These are phyloP conservation scores for Gremmenia infestans DNA, from an alignment of 2,329 filamentous ascomycete species.

Conservation along the genomic window DNA sequence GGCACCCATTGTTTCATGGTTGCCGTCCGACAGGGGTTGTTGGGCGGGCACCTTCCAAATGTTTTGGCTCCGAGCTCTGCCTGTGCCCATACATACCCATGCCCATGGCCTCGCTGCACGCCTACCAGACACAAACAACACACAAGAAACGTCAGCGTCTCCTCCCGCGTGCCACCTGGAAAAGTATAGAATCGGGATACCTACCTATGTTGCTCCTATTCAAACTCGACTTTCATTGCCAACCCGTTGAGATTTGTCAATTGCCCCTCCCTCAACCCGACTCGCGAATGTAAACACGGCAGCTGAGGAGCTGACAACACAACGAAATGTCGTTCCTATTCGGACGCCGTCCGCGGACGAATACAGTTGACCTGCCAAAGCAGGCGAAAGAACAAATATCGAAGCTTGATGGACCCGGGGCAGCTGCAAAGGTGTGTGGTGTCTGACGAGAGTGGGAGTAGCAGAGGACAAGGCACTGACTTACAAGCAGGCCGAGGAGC, in stretches of 20 bases:
- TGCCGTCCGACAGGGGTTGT: neutral
- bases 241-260: neutral
- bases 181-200: neutral
- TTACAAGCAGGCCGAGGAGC: conserved; percentile 67
- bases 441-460: neutral
- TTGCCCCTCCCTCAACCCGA: neutral
- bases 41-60: neutral
- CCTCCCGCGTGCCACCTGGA: neutral
- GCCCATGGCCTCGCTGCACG: too few species aligned
- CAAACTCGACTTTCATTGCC: neutral
- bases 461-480: conserved; percentile 16
- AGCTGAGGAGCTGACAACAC: neutral
- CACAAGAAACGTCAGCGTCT: too few species aligned
- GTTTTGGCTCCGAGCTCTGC: neutral
- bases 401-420: conserved; percentile 54
- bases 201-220: neutral
- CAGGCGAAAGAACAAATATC: conserved; percentile 57
- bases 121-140: too few species aligned
- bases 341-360: conserved; percentile 55
- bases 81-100: neutral
- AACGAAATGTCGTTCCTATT: conserved; percentile 65
- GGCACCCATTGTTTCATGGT: neutral
- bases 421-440: conserved; percentile 47
- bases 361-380: conserved; percentile 47
- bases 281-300: conserved; percentile 5